Evolutionary conservation across 2,329 filamentous ascomycete species (phyloP).

Genomic region (Endoconidiophora laricicola): DNA sequence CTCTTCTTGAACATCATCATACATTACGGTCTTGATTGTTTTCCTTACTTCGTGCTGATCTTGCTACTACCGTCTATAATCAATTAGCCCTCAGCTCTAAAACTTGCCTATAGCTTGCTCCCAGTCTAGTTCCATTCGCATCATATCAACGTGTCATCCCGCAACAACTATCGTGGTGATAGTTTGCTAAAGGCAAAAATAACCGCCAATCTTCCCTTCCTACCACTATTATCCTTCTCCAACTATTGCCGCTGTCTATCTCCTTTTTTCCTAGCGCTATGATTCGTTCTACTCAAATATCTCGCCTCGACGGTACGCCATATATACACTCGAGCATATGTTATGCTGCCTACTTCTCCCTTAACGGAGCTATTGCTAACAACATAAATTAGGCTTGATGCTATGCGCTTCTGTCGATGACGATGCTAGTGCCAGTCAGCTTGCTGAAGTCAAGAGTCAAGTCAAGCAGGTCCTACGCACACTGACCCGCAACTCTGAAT

Average conservation of each 20-base stretch:
- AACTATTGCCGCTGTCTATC: no score
- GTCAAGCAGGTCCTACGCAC: constrained; percentile 80
- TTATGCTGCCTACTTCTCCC: constrained; percentile 9
- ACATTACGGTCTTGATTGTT: no score
- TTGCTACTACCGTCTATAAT: no score
- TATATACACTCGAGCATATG: background rate
- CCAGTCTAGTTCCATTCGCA: no score
- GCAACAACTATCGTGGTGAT: no score
- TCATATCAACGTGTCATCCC: background rate
- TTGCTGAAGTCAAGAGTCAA: constrained; percentile 78
- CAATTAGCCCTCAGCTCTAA: no score
- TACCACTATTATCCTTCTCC: background rate
- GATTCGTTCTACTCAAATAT: constrained; percentile 90
- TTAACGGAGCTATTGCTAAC: no score
- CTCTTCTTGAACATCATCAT: no score
- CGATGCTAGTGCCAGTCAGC: constrained; percentile 59
- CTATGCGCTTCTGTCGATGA: constrained; percentile 91
- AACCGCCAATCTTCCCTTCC: background rate
- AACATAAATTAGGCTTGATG: constrained; percentile 54
- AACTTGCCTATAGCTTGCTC: background rate
- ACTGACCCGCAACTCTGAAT: constrained; percentile 73
- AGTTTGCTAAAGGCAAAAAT: background rate
- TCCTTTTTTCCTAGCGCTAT: constrained; percentile 27
- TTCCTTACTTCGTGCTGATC: no score
- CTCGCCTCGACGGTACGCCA: constrained; percentile 64